phyloP scores from a whole-genome alignment of 495 filamentous ascomycete genomes.

The Jackrogersella minutella region DNA sequence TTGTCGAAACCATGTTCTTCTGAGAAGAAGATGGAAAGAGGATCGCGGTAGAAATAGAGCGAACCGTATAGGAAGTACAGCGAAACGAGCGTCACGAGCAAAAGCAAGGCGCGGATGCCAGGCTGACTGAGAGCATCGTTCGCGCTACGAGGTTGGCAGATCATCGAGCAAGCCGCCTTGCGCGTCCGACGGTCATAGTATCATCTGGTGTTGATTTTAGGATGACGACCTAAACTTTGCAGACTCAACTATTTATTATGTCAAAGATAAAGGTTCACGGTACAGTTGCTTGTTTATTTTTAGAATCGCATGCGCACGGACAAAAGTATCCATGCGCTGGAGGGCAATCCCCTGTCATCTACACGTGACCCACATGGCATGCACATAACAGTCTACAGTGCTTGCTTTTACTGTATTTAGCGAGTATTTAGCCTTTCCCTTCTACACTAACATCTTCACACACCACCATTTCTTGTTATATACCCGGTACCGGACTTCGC shows the following conservation, averaged over 20 bases:
- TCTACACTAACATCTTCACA: no score
- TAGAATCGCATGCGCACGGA: not conserved
- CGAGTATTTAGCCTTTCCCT: no score
- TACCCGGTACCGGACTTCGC: no score
- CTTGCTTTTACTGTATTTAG: no score
- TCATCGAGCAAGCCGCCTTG: conserved; percentile 32
- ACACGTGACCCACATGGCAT: no score
- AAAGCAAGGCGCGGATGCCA: conserved; percentile 38
- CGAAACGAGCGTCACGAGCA: conserved; percentile 33
- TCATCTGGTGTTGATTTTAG: not conserved
- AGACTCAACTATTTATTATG: not conserved
- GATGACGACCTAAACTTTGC: not conserved
- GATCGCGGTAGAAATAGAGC: conserved; percentile 51
- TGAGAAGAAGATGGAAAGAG: conserved; percentile 52
- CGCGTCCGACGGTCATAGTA: conserved; percentile 3
- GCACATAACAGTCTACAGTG: no score
- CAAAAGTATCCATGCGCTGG: no score
- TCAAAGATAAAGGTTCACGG: not conserved
- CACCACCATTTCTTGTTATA: no score
- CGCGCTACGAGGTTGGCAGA: conserved; percentile 15
- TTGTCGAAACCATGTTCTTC: conserved; percentile 48
- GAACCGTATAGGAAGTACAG: conserved; percentile 44
- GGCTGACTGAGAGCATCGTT: conserved; percentile 36
- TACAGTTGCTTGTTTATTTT: not conserved
- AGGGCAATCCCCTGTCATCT: no score